Conservation (phyloP, 2,329 filamentous ascomycete genomes). For the Rhexocercosporidium sp. region DNA sequence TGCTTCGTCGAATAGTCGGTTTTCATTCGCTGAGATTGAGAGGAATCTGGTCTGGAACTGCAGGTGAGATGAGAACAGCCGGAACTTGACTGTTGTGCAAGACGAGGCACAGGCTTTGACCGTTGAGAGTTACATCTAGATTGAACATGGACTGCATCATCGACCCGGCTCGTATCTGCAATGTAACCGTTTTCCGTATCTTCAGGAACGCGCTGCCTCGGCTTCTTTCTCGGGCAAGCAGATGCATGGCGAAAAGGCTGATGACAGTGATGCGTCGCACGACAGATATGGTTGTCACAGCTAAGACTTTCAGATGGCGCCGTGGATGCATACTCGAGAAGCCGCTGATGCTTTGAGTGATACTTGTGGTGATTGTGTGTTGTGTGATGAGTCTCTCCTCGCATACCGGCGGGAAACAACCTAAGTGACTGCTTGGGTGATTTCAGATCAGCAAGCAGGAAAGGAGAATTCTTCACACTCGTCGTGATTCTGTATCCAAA, state of each 20-base stretch:
- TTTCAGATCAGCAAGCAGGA: constrained; percentile 29
- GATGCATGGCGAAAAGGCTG: constrained; percentile 33
- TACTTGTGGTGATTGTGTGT: constrained; percentile 8
- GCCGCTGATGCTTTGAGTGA: constrained; percentile 6
- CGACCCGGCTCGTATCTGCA: constrained; percentile 29
- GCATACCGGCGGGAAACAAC: background rate
- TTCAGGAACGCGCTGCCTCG: constrained; percentile 22
- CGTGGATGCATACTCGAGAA: background rate
- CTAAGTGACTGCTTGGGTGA: constrained; percentile 2
- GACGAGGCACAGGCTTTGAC: constrained; percentile 10
- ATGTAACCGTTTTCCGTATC: constrained; percentile 32
- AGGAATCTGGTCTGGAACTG: constrained; percentile 10
- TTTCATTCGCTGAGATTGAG: background rate
- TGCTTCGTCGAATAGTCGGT: background rate
- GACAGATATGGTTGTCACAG: constrained; percentile 31
- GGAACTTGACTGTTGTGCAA: background rate
- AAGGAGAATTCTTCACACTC: constrained; percentile 31
- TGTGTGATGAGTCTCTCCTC: constrained; percentile 8
- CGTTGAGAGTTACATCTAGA: constrained; percentile 7
- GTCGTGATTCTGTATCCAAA: constrained; percentile 11
- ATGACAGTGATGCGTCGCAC: constrained; percentile 32
- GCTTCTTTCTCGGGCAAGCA: constrained; percentile 28
- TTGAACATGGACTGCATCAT: constrained; percentile 19
- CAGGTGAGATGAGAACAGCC: constrained; percentile 2
- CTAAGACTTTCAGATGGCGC: constrained; percentile 19